phyloP scores from a whole-genome alignment of 208 protist species.

The Phytomonas francai region DNA sequence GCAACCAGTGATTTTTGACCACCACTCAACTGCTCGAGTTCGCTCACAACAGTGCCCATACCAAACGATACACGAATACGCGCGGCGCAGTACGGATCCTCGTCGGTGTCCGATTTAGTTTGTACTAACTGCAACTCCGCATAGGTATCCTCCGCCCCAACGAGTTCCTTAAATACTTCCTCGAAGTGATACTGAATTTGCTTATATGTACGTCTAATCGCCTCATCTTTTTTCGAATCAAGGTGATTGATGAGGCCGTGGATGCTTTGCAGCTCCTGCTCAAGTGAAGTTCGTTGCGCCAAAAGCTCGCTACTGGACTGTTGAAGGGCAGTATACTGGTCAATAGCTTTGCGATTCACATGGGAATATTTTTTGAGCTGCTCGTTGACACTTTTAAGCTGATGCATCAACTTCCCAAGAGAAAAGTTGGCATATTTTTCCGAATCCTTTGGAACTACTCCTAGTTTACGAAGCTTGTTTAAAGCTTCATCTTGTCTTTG shows the following conservation, averaged over 20 bases:
- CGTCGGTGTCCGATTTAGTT: constrained; percentile 16
- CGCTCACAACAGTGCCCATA: constrained; percentile 51
- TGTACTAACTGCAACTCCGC: constrained; percentile 77
- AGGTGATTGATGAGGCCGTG: constrained; percentile 92
- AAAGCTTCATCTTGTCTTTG: constrained; percentile 81
- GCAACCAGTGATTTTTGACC: constrained; percentile 98
- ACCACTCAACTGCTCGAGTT: constrained; percentile 94
- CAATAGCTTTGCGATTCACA: constrained; percentile 98
- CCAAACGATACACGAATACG: constrained; percentile 91
- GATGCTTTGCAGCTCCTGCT: constrained; percentile 88
- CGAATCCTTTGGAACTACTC: constrained; percentile 33
- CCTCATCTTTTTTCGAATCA: constrained; percentile 96
- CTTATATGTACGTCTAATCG: constrained; percentile 96
- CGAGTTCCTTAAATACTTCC: constrained; percentile 95
- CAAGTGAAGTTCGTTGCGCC: constrained; percentile 67
- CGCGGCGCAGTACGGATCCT: constrained; percentile 87
- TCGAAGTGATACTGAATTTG: constrained; percentile 95
- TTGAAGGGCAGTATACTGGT: constrained; percentile 93
- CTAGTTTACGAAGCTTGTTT: constrained; percentile 89
- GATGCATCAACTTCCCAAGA: constrained; percentile 73
- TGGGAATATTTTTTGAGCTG: constrained; percentile 88
- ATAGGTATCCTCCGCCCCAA: constrained; percentile 80
- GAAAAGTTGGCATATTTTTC: constrained; percentile 37
- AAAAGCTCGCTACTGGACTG: constrained; percentile 83
- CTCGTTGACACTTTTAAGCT: constrained; percentile 70